These are phyloP conservation scores for Amaranthus cruentus DNA, from an alignment of 148 eudicot genomes.

Conservation along the genomic window DNA sequence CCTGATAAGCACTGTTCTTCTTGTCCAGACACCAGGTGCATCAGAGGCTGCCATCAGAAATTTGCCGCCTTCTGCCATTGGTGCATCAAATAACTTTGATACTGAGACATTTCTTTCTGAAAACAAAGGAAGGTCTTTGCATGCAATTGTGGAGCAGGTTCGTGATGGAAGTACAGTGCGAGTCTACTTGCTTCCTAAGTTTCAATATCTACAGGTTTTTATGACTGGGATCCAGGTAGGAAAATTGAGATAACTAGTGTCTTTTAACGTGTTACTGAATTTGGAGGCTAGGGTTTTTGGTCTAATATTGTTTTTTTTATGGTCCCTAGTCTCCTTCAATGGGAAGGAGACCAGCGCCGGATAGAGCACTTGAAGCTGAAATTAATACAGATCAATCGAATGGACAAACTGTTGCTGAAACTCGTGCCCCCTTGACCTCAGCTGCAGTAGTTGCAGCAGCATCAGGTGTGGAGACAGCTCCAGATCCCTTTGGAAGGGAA, in stretches of 20 bases:
- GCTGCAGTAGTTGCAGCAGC: constrained; percentile 78
- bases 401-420: constrained; percentile 56
- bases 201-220: constrained; percentile 80
- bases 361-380: constrained; percentile 40
- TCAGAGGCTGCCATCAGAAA: constrained; percentile 77
- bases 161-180: constrained; percentile 94
- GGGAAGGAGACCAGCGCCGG: constrained; percentile 68
- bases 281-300: background rate
- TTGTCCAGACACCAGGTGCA: constrained; percentile 73
- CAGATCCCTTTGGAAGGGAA: constrained; percentile 87
- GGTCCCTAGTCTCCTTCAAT: constrained; percentile 66
- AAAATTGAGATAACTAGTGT: background rate
- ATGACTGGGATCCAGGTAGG: constrained; percentile 86
- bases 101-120: constrained; percentile 44
- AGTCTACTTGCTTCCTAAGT: constrained; percentile 79
- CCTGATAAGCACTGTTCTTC: background rate
- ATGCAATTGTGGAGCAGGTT: constrained; percentile 86
- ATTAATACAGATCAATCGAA: constrained; percentile 42
- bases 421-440: constrained; percentile 59
- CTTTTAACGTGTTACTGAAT: background rate
- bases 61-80: constrained; percentile 87
- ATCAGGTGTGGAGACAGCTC: constrained; percentile 45
- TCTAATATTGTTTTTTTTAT: constrained; percentile 10
- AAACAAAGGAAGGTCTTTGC: constrained; percentile 70
- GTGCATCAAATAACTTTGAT: constrained; percentile 64